phyloP scores from a whole-genome alignment of 2,329 filamentous ascomycete species.

The Ophiostoma populinum region DNA sequence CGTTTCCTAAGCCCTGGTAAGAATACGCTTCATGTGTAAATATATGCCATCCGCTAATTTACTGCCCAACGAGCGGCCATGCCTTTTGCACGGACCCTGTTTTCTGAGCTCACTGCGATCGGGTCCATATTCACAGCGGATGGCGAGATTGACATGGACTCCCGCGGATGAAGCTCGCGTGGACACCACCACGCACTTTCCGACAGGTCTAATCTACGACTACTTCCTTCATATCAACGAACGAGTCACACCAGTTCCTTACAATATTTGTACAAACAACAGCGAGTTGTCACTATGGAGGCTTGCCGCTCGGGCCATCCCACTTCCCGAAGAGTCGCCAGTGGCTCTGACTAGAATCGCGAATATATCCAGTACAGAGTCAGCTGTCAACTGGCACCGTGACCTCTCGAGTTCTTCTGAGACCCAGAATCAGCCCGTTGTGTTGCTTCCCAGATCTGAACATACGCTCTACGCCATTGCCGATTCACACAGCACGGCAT shows the following conservation, averaged over 20 bases:
- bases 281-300: constrained; percentile 23
- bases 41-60: constrained; percentile 17
- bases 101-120: constrained; percentile 15
- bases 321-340: constrained; percentile 16
- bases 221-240: constrained; percentile 22
- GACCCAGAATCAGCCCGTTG: too few relatives aligned
- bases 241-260: constrained; percentile 13
- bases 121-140: constrained; percentile 8
- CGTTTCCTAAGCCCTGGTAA: constrained; percentile 13
- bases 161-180: constrained; percentile 14
- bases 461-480: constrained; percentile 15
- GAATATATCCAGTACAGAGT: too few relatives aligned
- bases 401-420: too few relatives aligned
- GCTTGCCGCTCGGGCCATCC: constrained; percentile 20
- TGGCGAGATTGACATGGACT: constrained; percentile 5
- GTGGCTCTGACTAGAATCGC: constrained; percentile 13
- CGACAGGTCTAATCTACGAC: constrained; percentile 19
- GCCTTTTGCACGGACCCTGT: constrained; percentile 16
- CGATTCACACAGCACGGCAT: constrained; percentile 16
- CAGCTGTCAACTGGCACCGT: constrained; percentile 12
- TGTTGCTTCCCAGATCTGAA: constrained; percentile 2
- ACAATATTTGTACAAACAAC: constrained; percentile 19
- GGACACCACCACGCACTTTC: constrained; percentile 14
- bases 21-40: constrained; percentile 16
- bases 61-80: constrained; percentile 14